phyloP scores from a whole-genome alignment of 179 eudicot genomes.

The Beta macrorhiza region DNA sequence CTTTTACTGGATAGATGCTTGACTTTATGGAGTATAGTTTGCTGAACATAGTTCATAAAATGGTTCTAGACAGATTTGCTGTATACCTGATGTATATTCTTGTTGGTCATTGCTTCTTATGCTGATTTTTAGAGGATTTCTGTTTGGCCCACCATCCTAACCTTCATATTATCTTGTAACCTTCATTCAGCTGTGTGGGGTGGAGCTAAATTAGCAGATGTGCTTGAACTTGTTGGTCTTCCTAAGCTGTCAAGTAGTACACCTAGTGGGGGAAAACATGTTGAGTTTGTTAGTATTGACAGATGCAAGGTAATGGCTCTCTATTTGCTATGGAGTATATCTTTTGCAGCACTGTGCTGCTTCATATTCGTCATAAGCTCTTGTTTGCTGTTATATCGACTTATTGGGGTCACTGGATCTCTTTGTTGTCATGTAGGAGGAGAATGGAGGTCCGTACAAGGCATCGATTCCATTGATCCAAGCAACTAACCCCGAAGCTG shows the following conservation, averaged over 20 bases:
- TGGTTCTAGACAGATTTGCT: background rate
- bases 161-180: conserved; percentile 5
- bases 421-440: conserved; percentile 52
- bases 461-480: conserved; percentile 83
- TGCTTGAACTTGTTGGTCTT: conserved; percentile 82
- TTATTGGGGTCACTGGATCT: background rate
- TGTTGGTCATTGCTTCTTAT: conserved; percentile 8
- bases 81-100: background rate
- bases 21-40: background rate
- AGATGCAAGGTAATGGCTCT: conserved; percentile 72
- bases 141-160: background rate
- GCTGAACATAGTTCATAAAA: background rate
- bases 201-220: conserved; percentile 95
- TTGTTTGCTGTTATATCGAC: conserved; percentile 4
- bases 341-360: background rate
- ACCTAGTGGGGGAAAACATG: conserved; percentile 82
- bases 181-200: conserved; percentile 78
- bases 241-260: conserved; percentile 60
- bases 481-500: conserved; percentile 87
- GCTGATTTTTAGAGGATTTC: background rate
- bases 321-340: background rate
- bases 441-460: conserved; percentile 96
- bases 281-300: conserved; percentile 93
- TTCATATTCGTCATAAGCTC: background rate
- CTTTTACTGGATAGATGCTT: background rate